These are phyloP conservation scores for Gamsiella multidivaricata DNA, from an alignment of 192 early-diverging fungal genomes.

Conservation along the genomic window DNA sequence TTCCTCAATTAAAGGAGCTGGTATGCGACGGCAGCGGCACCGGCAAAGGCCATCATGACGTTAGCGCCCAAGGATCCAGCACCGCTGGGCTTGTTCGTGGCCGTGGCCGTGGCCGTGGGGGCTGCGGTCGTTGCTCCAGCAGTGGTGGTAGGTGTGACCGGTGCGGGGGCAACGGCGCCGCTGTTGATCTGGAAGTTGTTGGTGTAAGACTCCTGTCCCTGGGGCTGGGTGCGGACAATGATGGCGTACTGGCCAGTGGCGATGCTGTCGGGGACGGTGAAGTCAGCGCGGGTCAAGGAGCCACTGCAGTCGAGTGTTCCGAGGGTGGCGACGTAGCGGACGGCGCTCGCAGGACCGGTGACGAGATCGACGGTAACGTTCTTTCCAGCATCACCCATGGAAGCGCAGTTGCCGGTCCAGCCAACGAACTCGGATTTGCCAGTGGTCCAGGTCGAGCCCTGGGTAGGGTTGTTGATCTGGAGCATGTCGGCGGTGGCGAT, in stretches of 20 bases:
- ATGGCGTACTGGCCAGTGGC: slow-evolving; percentile 8
- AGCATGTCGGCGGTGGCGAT: slow-evolving; percentile 29
- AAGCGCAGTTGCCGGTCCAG: slow-evolving; percentile 25
- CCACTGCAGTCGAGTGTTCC: slow-evolving; percentile 22
- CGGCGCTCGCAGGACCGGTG: slow-evolving; percentile 5
- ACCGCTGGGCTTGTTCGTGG: neutral
- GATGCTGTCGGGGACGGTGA: slow-evolving; percentile 4
- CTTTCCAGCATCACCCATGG: slow-evolving; percentile 23
- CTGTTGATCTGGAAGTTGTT: slow-evolving; percentile 8
- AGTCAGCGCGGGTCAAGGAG: neutral
- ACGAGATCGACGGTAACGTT: slow-evolving; percentile 19
- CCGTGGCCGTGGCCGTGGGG: neutral
- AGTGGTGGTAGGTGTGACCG: neutral
- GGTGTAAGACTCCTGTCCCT: slow-evolving; percentile 10
- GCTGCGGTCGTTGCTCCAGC: neutral
- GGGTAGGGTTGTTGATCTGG: slow-evolving; percentile 31
- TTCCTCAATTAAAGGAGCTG: slow-evolving; percentile 8
- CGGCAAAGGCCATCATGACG: neutral
- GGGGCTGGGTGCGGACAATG: slow-evolving; percentile 6
- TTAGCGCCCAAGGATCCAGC: slow-evolving; percentile 4
- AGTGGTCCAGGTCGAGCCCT: slow-evolving; percentile 7
- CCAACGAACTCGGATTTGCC: slow-evolving; percentile 1
- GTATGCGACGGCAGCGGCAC: slow-evolving; percentile 9
- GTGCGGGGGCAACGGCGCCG: neutral
- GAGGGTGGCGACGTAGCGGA: slow-evolving; percentile 21